Base-by-base conservation (phyloP, 768 basidiomycete genomes). In the Saitozyma podzolica region DNA sequence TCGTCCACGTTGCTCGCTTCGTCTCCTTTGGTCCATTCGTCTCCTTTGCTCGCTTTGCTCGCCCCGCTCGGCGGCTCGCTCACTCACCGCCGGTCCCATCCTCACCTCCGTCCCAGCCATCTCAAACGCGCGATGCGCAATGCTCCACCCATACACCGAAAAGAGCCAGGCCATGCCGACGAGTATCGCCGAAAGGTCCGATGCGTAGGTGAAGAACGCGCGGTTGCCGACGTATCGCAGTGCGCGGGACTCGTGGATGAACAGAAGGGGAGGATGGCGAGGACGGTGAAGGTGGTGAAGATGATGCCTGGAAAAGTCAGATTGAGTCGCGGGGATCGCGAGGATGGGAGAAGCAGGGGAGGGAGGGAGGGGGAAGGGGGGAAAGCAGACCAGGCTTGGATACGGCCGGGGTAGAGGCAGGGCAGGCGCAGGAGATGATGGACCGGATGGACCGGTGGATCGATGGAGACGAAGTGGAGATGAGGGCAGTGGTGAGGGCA, bases 141-240 rank as follows among this genome's bases (percentile, higher is more conserved):
- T 70, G 54, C 66, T 72, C 78, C 78, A 79, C 8, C 78, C 78
- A 54, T 69, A 70, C 19, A 79, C 75, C 42, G 68, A 70, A 19
- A 76, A 66, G 0, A 72, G 40, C 78, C 78, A 79, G 29, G 71
- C 64, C 7, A 66, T 40, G 40, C 52, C 14, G 4, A 70, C 66
- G 48, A 79, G 39, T 14, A 74, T 29, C 8, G 67, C 64, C 11
- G 74, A 58, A 11, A 76, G 43, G 41, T 64, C 61, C 19, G 67
- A 60, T 11, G 62, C 71, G 56, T 65, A 66, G n/a, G 65, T 54
- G 65, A 78, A 79, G 59, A 77, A 79, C 9, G 58, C 61, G 16
- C 62, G 61, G 56, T 79, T 79, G 16, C 76, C 78, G 40, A 79
- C 67, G 49, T 63, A 70, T 6, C 77, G 61, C 16, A 79, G 61